These are phyloP conservation scores for Giardia muris DNA, from an alignment of 208 protist species.

Conservation along the genomic window DNA sequence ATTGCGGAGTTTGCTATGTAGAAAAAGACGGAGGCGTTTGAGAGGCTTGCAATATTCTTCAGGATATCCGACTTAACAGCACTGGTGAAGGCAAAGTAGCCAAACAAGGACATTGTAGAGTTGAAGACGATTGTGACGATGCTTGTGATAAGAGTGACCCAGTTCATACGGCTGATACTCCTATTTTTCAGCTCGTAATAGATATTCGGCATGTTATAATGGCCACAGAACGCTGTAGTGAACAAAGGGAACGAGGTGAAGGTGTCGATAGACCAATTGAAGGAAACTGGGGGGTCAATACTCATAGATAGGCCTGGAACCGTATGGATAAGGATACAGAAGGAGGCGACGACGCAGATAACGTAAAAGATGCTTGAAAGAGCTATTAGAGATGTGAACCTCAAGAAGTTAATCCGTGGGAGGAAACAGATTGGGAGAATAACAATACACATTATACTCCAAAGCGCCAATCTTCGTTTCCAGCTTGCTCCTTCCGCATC, in stretches of 20 bases:
- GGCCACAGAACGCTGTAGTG: constrained; percentile 21
- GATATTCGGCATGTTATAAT: constrained; percentile 12
- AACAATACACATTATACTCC: not conserved
- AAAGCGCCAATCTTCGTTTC: not conserved
- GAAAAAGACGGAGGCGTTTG: not conserved
- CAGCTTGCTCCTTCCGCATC: not conserved
- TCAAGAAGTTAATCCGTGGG: not conserved
- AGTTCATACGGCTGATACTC: not conserved
- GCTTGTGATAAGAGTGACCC: not conserved
- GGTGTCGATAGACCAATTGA: not conserved
- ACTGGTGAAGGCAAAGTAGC: constrained; percentile 22
- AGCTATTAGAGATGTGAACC: not conserved
- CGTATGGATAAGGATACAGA: not conserved
- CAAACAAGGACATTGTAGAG: not conserved
- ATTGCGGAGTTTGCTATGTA: not conserved
- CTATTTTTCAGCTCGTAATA: constrained; percentile 19
- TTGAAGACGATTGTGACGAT: not conserved
- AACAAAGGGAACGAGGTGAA: constrained; percentile 16
- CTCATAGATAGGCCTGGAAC: not conserved
- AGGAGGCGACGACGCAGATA: not conserved
- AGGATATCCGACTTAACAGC: not conserved
- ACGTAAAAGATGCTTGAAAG: not conserved
- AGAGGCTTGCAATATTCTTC: not conserved
- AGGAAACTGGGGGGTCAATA: not conserved
- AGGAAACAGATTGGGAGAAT: constrained; percentile 1